These are phyloP conservation scores for Gonapodya prolifera DNA, from an alignment of 192 early-diverging fungal species.

Conservation along the genomic window DNA sequence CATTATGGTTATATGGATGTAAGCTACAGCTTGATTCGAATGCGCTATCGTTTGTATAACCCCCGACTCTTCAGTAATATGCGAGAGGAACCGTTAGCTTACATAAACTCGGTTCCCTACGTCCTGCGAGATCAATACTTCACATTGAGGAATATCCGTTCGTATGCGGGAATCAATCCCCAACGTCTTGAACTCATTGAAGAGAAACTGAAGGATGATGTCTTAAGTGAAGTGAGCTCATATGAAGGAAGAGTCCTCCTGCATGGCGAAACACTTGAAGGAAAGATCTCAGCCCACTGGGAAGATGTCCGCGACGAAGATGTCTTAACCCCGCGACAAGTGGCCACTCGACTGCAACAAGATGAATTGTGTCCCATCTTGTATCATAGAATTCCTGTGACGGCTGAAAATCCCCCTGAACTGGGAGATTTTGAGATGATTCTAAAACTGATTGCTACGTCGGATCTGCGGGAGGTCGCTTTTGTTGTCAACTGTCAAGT, in stretches of 20 bases:
- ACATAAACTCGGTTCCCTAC: constrained; percentile 51
- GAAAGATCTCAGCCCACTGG: constrained; percentile 35
- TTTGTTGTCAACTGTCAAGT: constrained; percentile 52
- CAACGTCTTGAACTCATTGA: constrained; percentile 40
- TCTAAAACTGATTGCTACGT: constrained; percentile 23
- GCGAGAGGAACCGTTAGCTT: constrained; percentile 55
- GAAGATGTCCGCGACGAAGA: constrained; percentile 39
- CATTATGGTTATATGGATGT: neutral
- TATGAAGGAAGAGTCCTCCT: constrained; percentile 40
- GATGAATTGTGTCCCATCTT: constrained; percentile 1
- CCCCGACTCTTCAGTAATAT: constrained; percentile 28
- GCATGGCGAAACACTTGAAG: constrained; percentile 32
- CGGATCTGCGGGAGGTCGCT: constrained; percentile 23
- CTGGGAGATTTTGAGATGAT: constrained; percentile 39
- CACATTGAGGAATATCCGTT: constrained; percentile 45
- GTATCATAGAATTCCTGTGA: constrained; percentile 45
- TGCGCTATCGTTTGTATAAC: neutral
- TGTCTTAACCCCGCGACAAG: constrained; percentile 36
- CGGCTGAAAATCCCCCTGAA: constrained; percentile 43
- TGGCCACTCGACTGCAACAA: constrained; percentile 13
- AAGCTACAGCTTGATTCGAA: neutral
- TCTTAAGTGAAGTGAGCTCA: constrained; percentile 25
- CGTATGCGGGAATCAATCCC: constrained; percentile 41
- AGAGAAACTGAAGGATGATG: constrained; percentile 36
- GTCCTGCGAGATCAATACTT: constrained; percentile 42